Percentiles rank a stretch among this genome's conserved stretches.
These are phyloP conservation scores for Cymbopogon citratus DNA, from an alignment of 176 grass and related monocot genomes.

Conservation along the genomic window DNA sequence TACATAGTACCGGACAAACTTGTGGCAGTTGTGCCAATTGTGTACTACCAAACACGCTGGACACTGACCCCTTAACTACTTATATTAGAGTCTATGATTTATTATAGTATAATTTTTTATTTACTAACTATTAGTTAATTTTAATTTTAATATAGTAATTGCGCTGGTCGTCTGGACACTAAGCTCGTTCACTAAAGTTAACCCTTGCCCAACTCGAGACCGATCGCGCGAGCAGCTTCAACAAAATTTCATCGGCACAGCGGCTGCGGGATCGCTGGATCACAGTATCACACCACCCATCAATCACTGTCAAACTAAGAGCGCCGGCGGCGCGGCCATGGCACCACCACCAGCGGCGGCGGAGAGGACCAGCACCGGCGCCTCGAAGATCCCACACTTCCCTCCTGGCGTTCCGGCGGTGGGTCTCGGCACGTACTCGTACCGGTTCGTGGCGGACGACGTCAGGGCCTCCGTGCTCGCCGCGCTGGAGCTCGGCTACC, in stretches of 20 bases:
- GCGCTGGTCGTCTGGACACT: too few relatives aligned
- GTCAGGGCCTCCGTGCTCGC: conserved; percentile 19
- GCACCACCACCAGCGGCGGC: neutral
- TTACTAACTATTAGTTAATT: too few relatives aligned
- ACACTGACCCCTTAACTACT: too few relatives aligned
- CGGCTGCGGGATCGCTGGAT: neutral
- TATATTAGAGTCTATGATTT: too few relatives aligned
- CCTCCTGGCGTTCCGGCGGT: conserved; percentile 25
- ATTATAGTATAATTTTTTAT: too few relatives aligned
- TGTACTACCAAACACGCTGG: too few relatives aligned
- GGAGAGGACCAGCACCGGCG: neutral
- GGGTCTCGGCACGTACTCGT: conserved; percentile 32
- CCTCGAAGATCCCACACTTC: conserved; percentile 15
- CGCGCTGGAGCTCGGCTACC: conserved; percentile 56
- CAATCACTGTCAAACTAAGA: too few relatives aligned
- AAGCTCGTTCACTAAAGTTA: neutral
- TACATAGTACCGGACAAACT: too few relatives aligned
- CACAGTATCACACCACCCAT: too few relatives aligned
- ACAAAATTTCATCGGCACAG: neutral
- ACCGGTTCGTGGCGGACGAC: conserved; percentile 13
- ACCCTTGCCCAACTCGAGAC: neutral
- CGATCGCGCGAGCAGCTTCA: neutral
- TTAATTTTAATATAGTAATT: too few relatives aligned
- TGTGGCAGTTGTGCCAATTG: too few relatives aligned
- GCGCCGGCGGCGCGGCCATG: conserved; percentile 11